A percentile compares a stretch with the other conserved stretches of the same genome.
Evolutionary conservation across 441 rosid species (phyloP).

Genomic region (Adansonia gregorii): DNA sequence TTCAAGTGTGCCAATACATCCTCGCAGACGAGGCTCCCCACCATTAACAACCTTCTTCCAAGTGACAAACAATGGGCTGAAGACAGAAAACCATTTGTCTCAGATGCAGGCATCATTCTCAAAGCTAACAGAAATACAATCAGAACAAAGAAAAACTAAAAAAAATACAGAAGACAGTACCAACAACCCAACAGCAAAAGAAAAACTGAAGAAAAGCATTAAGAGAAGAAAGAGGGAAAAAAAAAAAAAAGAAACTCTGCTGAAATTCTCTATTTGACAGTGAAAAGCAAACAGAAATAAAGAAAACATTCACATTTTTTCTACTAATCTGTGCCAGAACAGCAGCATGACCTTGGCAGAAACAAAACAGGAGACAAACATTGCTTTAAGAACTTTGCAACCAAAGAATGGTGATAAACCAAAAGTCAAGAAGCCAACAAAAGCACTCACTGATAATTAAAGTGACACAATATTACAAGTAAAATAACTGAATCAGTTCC

Average conservation of each 20-base stretch:
- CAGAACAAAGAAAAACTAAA: neutral
- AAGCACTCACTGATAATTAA: neutral
- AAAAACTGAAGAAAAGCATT: neutral
- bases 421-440: neutral
- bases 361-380: neutral
- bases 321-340: neutral
- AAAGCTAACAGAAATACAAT: neutral
- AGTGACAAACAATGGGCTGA: slow-evolving; percentile 94
- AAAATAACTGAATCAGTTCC: neutral
- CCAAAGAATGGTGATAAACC: neutral
- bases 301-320: neutral
- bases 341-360: neutral
- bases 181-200: neutral
- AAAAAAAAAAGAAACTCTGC: neutral
- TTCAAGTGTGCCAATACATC: slow-evolving; percentile 97
- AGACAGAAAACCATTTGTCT: slow-evolving; percentile 25
- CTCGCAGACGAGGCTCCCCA: slow-evolving; percentile 92
- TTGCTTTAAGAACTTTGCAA: neutral
- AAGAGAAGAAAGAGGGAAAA: neutral
- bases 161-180: neutral
- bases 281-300: slow-evolving; percentile 2
- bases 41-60: slow-evolving; percentile 94
- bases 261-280: neutral
- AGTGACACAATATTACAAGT: neutral
- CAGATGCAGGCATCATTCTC: slow-evolving; percentile 14